phyloP scores from a whole-genome alignment of 2,329 filamentous ascomycete species.

The Apiospora kogelbergensis region DNA sequence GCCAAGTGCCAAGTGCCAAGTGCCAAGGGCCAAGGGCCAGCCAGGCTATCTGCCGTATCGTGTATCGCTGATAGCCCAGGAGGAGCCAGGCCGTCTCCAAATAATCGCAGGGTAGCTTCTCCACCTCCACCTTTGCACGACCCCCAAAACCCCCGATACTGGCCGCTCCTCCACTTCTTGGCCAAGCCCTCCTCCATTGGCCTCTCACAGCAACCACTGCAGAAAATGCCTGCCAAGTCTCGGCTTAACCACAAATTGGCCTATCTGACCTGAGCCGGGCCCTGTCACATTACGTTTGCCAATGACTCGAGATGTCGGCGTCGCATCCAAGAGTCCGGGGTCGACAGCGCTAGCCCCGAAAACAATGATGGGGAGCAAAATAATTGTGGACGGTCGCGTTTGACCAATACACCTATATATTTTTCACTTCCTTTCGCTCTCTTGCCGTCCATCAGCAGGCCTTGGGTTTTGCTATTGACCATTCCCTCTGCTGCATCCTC shows the following conservation, averaged over 20 bases:
- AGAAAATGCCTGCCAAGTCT: neutral
- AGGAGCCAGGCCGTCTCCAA: too few relatives aligned
- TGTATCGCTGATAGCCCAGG: neutral
- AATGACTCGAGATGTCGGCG: neutral
- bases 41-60: too few relatives aligned
- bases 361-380: neutral
- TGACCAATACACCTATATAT: neutral
- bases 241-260: slow-evolving; percentile 5
- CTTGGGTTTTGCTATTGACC: neutral
- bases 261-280: neutral
- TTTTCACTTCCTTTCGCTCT: neutral
- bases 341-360: neutral
- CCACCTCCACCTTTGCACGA: slow-evolving; percentile 6
- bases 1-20: too few relatives aligned
- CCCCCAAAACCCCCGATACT: neutral
- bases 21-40: too few relatives aligned
- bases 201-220: neutral
- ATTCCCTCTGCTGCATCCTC: too few relatives aligned
- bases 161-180: slow-evolving; percentile 3
- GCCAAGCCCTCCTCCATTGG: neutral
- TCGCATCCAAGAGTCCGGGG: slow-evolving; percentile 3
- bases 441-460: neutral
- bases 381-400: neutral
- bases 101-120: neutral
- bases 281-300: slow-evolving; percentile 1